A percentile compares a stretch with the other conserved stretches of the same genome.
Evolutionary conservation across 768 basidiomycete species (phyloP).

Genomic region (Amanita thiersii): DNA sequence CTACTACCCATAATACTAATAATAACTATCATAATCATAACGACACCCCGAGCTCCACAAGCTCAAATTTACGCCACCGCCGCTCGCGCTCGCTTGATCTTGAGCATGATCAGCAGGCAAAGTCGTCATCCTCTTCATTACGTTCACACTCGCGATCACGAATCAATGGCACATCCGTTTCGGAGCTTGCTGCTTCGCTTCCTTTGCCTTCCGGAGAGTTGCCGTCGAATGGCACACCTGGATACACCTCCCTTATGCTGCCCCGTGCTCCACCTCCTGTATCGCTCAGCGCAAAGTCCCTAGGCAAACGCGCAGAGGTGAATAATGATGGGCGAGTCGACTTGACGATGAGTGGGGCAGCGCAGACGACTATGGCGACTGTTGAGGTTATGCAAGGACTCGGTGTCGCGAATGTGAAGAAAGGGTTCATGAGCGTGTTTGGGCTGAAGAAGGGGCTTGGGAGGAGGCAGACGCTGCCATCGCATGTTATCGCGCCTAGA

Average conservation of each 20-base stretch:
- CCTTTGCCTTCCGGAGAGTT: slow-evolving; percentile 21
- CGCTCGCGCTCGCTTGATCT: slow-evolving; percentile 13
- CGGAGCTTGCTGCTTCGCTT: slow-evolving; percentile 10
- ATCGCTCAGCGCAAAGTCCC: slow-evolving; percentile 10
- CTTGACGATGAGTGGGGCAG: slow-evolving; percentile 66
- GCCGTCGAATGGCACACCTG: slow-evolving; percentile 50
- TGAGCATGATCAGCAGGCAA: no score
- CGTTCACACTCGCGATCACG: slow-evolving; percentile 4
- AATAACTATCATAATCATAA: slow-evolving; percentile 3
- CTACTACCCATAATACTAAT: not conserved
- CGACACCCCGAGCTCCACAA: slow-evolving; percentile 4
- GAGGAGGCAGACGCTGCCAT: slow-evolving; percentile 12
- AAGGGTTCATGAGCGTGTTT: slow-evolving; percentile 13
- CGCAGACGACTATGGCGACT: slow-evolving; percentile 84
- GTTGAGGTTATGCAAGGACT: slow-evolving; percentile 69
- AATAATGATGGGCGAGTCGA: slow-evolving; percentile 52
- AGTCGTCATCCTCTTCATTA: slow-evolving; percentile 1
- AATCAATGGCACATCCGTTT: not conserved
- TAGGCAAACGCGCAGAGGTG: slow-evolving; percentile 7
- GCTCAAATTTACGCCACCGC: slow-evolving; percentile 5
- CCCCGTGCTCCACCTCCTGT: slow-evolving; percentile 38
- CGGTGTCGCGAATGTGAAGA: slow-evolving; percentile 14
- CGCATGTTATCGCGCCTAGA: slow-evolving; percentile 4
- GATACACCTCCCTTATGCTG: slow-evolving; percentile 45
- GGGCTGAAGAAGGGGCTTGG: slow-evolving; percentile 7